A percentile compares a stretch with the other conserved stretches of the same genome.
These are phyloP conservation scores for Colletotrichum liaoningense DNA, from an alignment of 2,329 filamentous ascomycete genomes.

Conservation along the genomic window DNA sequence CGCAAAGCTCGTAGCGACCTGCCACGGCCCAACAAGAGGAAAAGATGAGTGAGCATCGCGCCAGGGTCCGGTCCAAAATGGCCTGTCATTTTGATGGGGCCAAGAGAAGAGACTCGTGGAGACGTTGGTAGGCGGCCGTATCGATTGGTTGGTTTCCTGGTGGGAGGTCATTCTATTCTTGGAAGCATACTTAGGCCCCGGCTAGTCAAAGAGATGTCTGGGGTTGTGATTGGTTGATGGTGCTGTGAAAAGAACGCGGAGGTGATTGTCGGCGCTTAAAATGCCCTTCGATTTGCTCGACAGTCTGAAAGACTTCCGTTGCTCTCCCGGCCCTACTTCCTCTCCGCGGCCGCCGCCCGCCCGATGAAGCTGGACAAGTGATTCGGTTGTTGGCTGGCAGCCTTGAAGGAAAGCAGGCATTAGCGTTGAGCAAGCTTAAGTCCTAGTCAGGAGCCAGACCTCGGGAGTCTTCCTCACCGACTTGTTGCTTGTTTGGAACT, in stretches of 20 bases:
- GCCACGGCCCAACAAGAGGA: conserved; percentile 6
- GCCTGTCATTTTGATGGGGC: conserved; percentile 30
- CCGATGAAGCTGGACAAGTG: background rate
- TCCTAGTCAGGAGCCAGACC: conserved; percentile 8
- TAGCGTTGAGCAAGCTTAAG: conserved; percentile 27
- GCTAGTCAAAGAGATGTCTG: conserved; percentile 14
- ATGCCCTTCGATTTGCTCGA: conserved; percentile 16
- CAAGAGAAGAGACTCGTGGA: conserved; percentile 26
- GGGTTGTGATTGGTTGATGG: conserved; percentile 35
- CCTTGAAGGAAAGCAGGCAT: conserved; percentile 14
- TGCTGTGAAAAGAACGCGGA: conserved; percentile 32
- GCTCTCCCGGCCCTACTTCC: conserved; percentile 2
- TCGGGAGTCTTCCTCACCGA: conserved; percentile 12
- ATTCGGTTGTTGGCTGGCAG: conserved; percentile 19
- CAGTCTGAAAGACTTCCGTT: background rate
- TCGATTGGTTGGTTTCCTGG: conserved; percentile 32
- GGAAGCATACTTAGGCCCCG: conserved; percentile 22
- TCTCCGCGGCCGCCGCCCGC: background rate
- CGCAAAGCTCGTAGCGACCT: conserved; percentile 16
- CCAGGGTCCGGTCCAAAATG: conserved; percentile 24
- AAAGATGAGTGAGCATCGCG: conserved; percentile 19
- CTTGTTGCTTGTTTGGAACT: background rate
- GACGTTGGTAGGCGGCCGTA: background rate
- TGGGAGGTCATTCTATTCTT: conserved; percentile 39
- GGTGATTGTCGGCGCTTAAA: conserved; percentile 39